Evolutionary conservation across 495 filamentous ascomycete species (phyloP).

Genomic region (Tetracladium setigerum): DNA sequence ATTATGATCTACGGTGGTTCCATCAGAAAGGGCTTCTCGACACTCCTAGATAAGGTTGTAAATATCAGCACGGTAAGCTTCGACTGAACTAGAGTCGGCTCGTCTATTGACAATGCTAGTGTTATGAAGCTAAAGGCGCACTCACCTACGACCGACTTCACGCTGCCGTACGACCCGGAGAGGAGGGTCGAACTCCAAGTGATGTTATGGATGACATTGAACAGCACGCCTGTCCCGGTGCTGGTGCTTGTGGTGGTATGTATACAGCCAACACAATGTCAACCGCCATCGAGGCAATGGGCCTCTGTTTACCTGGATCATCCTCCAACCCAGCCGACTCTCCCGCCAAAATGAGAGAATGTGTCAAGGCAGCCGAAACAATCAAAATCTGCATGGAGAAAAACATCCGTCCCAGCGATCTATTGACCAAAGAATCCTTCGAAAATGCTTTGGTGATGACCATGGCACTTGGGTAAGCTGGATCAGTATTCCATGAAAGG

Average conservation of each 20-base stretch:
- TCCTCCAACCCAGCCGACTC: conserved; percentile 83
- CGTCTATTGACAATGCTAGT: conserved; percentile 41
- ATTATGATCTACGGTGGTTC: conserved; percentile 79
- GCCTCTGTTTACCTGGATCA: conserved; percentile 80
- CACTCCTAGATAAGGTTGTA: conserved; percentile 68
- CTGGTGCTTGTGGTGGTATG: conserved; percentile 94
- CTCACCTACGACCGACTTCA: conserved; percentile 63
- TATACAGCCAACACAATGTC: conserved; percentile 97
- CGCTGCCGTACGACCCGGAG: conserved; percentile 27
- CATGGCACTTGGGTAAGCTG: conserved; percentile 65
- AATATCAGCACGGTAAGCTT: conserved; percentile 49
- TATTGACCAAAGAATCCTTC: conserved; percentile 78
- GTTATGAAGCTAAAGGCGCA: conserved; percentile 89
- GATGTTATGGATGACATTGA: conserved; percentile 87
- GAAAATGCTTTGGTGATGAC: conserved; percentile 91
- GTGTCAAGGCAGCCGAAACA: conserved; percentile 74
- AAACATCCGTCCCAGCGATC: conserved; percentile 76
- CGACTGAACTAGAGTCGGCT: background rate
- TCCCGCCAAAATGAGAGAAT: conserved; percentile 89
- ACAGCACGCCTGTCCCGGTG: conserved; percentile 77
- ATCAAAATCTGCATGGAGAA: conserved; percentile 83
- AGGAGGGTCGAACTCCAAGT: conserved; percentile 44
- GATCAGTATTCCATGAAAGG: conserved; percentile 31
- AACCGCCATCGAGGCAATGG: conserved; percentile 94
- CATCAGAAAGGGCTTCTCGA: conserved; percentile 78